phyloP scores from a whole-genome alignment of 2,329 filamentous ascomycete genomes.

The Talaromyces atroroseus region DNA sequence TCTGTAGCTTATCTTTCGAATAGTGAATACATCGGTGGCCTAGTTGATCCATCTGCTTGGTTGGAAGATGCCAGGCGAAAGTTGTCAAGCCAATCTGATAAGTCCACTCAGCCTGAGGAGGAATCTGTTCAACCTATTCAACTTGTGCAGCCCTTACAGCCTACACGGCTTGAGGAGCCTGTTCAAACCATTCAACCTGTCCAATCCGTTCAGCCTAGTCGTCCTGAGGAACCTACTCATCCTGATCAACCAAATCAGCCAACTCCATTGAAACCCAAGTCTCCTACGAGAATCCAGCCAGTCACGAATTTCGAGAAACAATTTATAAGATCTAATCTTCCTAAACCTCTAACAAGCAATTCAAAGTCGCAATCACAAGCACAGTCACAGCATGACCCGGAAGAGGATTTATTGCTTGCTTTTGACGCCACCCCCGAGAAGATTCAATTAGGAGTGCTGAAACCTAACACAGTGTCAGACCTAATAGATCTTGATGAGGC shows the following conservation, averaged over 20 bases:
- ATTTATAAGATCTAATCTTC: slow-evolving; percentile 18
- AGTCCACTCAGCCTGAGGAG: neutral
- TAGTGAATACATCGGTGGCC: neutral
- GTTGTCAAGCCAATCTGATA: neutral
- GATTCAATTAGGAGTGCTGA: neutral
- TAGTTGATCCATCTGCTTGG: neutral
- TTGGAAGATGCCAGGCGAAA: neutral
- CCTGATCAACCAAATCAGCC: neutral
- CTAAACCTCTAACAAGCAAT: slow-evolving; percentile 15
- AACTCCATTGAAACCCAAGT: neutral
- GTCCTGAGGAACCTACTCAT: neutral
- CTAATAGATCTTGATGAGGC: slow-evolving; percentile 17
- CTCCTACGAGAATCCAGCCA: neutral
- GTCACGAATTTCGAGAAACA: slow-evolving; percentile 2
- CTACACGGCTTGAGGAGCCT: no score
- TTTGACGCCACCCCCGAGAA: slow-evolving; percentile 14
- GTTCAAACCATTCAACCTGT: no score
- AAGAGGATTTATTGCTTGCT: slow-evolving; percentile 19
- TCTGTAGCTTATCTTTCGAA: neutral
- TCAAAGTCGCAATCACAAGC: neutral
- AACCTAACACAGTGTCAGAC: slow-evolving; percentile 18
- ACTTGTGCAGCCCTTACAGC: no score
- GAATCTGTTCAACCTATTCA: neutral
- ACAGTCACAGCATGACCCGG: neutral
- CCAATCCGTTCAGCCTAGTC: neutral